Evolutionary conservation across 805 yeast species (phyloP).

Genomic region (Candida yuanshanica): DNA sequence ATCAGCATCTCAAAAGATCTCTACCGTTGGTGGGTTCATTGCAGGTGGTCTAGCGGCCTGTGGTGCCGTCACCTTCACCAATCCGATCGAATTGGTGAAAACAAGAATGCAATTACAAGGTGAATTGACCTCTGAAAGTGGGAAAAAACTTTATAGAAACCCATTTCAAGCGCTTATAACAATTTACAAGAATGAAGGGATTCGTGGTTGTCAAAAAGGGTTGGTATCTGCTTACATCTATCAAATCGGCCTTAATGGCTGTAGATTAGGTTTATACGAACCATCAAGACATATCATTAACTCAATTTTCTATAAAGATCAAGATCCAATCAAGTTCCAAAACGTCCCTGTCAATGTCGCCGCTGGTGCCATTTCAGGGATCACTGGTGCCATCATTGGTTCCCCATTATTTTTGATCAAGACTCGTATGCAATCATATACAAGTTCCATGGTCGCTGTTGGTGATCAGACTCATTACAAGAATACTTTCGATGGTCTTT

Average conservation of each 20-base stretch:
- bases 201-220: slow-evolving; percentile 86
- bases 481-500: slow-evolving; percentile 62
- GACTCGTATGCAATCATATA: slow-evolving; percentile 94
- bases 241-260: slow-evolving; percentile 89
- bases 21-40: slow-evolving; percentile 70
- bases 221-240: slow-evolving; percentile 83
- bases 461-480: slow-evolving; percentile 93
- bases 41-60: slow-evolving; percentile 97
- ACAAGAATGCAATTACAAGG: slow-evolving; percentile 97
- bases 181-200: slow-evolving; percentile 76
- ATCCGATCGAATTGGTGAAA: slow-evolving; percentile 92
- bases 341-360: slow-evolving; percentile 56
- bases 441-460: slow-evolving; percentile 45
- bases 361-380: slow-evolving; percentile 81
- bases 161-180: slow-evolving; percentile 77
- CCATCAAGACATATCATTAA: slow-evolving; percentile 68
- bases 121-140: slow-evolving; percentile 53
- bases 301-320: slow-evolving; percentile 43
- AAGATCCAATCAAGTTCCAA: slow-evolving; percentile 44
- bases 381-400: slow-evolving; percentile 83
- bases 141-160: slow-evolving; percentile 62
- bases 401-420: slow-evolving; percentile 90
- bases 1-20: slow-evolving; percentile 51
- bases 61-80: slow-evolving; percentile 95
- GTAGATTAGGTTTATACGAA: slow-evolving; percentile 91